phyloP scores from a whole-genome alignment of 495 filamentous ascomycete species.

The Aspergillus ostianus region DNA sequence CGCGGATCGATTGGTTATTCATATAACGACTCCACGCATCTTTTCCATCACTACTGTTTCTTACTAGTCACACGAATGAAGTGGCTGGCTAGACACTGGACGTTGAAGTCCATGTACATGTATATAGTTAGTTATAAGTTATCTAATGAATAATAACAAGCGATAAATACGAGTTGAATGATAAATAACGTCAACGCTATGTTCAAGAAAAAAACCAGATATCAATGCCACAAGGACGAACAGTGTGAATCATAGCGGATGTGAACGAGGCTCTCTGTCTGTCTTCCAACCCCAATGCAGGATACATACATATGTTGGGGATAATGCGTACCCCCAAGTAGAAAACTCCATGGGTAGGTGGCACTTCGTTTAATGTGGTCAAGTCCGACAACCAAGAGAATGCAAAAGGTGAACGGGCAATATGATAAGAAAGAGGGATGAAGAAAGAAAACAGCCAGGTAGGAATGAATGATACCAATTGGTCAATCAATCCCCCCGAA shows the following conservation, averaged over 20 bases:
- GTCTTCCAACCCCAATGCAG: too few relatives aligned
- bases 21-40: slow-evolving; percentile 26
- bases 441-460: neutral
- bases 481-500: neutral
- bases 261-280: too few relatives aligned
- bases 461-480: neutral
- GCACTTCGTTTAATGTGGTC: too few relatives aligned
- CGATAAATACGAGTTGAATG: neutral
- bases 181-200: neutral
- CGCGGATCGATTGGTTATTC: slow-evolving; percentile 46
- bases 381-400: neutral
- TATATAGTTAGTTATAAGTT: slow-evolving; percentile 16
- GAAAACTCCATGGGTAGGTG: too few relatives aligned
- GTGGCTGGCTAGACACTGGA: neutral
- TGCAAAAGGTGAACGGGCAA: neutral
- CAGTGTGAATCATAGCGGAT: too few relatives aligned
- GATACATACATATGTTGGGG: too few relatives aligned
- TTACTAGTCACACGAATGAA: neutral
- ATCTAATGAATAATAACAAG: neutral
- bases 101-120: slow-evolving; percentile 4
- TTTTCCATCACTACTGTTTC: neutral
- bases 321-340: too few relatives aligned
- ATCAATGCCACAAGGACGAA: too few relatives aligned
- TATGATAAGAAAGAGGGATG: neutral
- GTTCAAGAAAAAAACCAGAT: neutral